These are phyloP conservation scores for Scutellaria minor DNA, from an alignment of 257 asterid genomes.

Conservation along the genomic window DNA sequence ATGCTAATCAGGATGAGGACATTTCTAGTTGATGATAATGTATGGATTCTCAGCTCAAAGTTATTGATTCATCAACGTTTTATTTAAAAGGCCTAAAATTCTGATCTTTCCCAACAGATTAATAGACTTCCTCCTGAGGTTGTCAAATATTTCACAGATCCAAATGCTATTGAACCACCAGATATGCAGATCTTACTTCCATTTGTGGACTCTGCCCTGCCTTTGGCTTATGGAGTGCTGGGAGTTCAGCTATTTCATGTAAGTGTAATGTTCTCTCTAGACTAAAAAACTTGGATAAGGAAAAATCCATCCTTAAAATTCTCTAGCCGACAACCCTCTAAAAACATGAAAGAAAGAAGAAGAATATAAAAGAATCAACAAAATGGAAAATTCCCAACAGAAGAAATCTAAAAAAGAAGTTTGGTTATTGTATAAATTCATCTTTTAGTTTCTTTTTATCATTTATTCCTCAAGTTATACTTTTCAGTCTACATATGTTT, in stretches of 20 bases:
- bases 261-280: constrained; percentile 37
- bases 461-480: background rate
- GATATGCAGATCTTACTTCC: constrained; percentile 86
- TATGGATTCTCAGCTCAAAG: constrained; percentile 3
- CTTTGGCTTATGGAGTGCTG: constrained; percentile 88
- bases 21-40: constrained; percentile 24
- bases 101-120: constrained; percentile 53
- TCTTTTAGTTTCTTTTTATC: background rate
- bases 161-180: constrained; percentile 91
- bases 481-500: background rate
- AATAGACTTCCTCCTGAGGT: constrained; percentile 92
- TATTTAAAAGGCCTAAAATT: constrained; percentile 26
- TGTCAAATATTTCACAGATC: constrained; percentile 90
- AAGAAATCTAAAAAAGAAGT: background rate
- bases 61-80: constrained; percentile 8
- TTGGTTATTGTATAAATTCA: constrained; percentile 1
- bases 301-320: background rate
- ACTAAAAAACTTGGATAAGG: constrained; percentile 13
- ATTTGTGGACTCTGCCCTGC: constrained; percentile 89
- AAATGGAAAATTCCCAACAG: background rate
- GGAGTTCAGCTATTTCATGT: constrained; percentile 89
- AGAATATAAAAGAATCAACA: background rate
- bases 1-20: constrained; percentile 22
- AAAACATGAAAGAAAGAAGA: background rate
- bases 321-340: background rate